Percentiles rank a stretch among this genome's conserved stretches.
Evolutionary conservation across 2,329 filamentous ascomycete species (phyloP).

Genomic region (Fusarium incarnatum): DNA sequence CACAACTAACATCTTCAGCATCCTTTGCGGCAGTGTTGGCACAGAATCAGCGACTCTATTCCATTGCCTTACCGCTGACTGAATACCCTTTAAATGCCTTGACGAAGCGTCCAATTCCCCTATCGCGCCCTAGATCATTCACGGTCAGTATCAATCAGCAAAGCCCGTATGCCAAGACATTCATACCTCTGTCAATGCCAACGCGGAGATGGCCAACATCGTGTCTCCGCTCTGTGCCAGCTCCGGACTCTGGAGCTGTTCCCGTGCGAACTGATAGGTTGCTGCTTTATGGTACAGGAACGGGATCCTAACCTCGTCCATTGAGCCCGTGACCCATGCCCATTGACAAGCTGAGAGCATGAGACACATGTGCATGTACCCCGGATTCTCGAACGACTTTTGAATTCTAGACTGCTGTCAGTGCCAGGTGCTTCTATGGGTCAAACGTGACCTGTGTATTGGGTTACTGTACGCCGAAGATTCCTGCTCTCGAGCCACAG

Average conservation of each 20-base stretch:
- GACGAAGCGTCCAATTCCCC: constrained; percentile 58
- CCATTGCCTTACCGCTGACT: constrained; percentile 44
- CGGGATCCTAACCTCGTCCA: constrained; percentile 58
- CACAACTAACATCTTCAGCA: constrained; percentile 50
- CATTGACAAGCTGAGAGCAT: constrained; percentile 60
- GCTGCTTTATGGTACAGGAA: constrained; percentile 61
- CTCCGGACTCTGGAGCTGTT: constrained; percentile 55
- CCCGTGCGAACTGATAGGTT: constrained; percentile 59
- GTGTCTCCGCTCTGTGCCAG: constrained; percentile 56
- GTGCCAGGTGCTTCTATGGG: background rate
- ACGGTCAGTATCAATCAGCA: constrained; percentile 19
- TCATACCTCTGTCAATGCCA: constrained; percentile 58
- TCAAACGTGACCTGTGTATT: background rate
- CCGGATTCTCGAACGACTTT: constrained; percentile 57
- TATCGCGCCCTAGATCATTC: constrained; percentile 53
- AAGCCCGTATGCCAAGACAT: background rate
- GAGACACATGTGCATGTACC: constrained; percentile 59
- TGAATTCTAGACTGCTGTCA: constrained; percentile 52
- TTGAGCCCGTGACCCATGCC: constrained; percentile 59
- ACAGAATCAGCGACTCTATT: constrained; percentile 29
- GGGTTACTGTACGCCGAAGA: constrained; percentile 47
- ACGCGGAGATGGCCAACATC: constrained; percentile 57
- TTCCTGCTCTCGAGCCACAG: constrained; percentile 52
- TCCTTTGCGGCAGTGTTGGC: constrained; percentile 55
- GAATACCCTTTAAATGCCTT: constrained; percentile 56